Evolutionary conservation across 805 yeast species (phyloP).

Genomic region (Maudiozyma bulderi): DNA sequence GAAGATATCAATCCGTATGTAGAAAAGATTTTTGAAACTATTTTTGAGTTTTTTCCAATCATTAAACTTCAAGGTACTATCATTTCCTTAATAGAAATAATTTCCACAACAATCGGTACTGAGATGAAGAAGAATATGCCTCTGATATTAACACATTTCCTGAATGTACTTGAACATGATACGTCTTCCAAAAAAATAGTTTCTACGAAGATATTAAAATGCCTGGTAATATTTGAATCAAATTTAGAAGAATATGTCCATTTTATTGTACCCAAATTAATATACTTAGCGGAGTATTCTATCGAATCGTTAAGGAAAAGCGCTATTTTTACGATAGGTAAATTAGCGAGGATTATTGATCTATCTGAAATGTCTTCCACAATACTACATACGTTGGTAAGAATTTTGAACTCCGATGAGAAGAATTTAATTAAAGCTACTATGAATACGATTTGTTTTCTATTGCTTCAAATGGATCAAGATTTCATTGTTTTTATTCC

Average conservation of each 20-base stretch:
- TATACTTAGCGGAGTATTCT: conserved; percentile 68
- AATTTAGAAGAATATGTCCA: conserved; percentile 85
- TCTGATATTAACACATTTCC: conserved; percentile 61
- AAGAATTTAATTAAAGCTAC: conserved; percentile 58
- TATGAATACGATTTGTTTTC: conserved; percentile 69
- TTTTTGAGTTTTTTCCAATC: conserved; percentile 60
- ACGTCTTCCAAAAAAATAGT: conserved; percentile 51
- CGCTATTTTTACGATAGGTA: conserved; percentile 77
- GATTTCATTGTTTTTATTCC: conserved; percentile 85
- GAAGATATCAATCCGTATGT: conserved; percentile 83
- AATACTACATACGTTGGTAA: conserved; percentile 73
- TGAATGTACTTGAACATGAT: conserved; percentile 69
- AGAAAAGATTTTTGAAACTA: conserved; percentile 60
- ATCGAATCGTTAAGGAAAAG: conserved; percentile 49
- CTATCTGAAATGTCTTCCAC: conserved; percentile 84
- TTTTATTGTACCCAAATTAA: conserved; percentile 77
- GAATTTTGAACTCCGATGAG: conserved; percentile 45
- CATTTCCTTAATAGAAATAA: conserved; percentile 68
- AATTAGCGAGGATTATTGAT: conserved; percentile 60
- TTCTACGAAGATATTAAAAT: conserved; percentile 64
- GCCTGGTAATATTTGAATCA: conserved; percentile 78
- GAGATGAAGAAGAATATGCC: conserved; percentile 84
- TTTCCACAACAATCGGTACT: conserved; percentile 79
- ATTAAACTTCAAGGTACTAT: conserved; percentile 68
- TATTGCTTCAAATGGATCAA: conserved; percentile 70